Conservation (phyloP, 2,329 filamentous ascomycete genomes). For the Cryphonectria japonica region DNA sequence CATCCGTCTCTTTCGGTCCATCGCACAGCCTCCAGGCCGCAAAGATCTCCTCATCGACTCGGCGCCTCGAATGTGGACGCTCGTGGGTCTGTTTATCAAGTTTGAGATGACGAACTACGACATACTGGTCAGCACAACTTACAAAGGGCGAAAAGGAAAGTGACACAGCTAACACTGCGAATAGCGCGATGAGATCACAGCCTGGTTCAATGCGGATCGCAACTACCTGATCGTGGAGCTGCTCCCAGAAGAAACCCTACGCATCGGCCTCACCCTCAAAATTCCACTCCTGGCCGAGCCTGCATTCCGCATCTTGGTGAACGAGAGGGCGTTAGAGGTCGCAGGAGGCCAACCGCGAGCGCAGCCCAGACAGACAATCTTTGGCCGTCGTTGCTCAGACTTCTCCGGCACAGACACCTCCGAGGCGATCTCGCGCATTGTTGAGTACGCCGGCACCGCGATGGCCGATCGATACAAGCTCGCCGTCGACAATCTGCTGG, state of each 20-base stretch:
- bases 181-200: constrained; percentile 50
- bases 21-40: constrained; percentile 47
- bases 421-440: constrained; percentile 24
- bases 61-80: constrained; percentile 67
- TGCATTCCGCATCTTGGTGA: constrained; percentile 65
- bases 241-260: constrained; percentile 63
- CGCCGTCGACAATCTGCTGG: constrained; percentile 39
- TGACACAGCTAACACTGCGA: constrained; percentile 32
- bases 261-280: constrained; percentile 56
- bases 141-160: too few relatives aligned
- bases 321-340: constrained; percentile 60
- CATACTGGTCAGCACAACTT: constrained; percentile 41
- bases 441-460: constrained; percentile 56
- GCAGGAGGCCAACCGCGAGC: constrained; percentile 42
- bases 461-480: constrained; percentile 52
- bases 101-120: constrained; percentile 52
- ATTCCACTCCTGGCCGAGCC: constrained; percentile 47
- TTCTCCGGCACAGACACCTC: constrained; percentile 22
- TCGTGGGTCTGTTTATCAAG: constrained; percentile 64
- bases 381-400: constrained; percentile 20
- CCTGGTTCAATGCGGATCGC: constrained; percentile 60
- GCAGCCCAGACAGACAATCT: constrained; percentile 22
- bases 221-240: constrained; percentile 66
- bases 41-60: constrained; percentile 62
- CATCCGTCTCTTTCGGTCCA: constrained; percentile 61